Percentiles rank a stretch among this genome's conserved stretches.
These are phyloP conservation scores for Vitis rupestris DNA, from an alignment of 164 flowering plant genomes.

Conservation along the genomic window DNA sequence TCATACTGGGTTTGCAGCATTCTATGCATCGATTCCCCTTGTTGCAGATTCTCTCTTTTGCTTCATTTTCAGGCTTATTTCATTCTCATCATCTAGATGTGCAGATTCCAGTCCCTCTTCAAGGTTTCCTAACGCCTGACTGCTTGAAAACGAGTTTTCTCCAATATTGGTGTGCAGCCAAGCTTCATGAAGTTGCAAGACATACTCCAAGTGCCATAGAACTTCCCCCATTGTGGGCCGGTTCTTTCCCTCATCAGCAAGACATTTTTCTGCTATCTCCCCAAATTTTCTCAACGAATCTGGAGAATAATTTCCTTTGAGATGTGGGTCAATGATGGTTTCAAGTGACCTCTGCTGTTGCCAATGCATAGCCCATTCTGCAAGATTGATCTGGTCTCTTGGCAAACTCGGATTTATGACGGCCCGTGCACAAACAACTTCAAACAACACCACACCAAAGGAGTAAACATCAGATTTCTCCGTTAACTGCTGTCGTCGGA, in stretches of 20 bases:
- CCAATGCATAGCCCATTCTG: constrained; percentile 73
- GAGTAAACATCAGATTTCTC: constrained; percentile 79
- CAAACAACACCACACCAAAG: constrained; percentile 71
- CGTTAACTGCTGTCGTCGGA: constrained; percentile 61
- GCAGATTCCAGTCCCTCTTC: constrained; percentile 8
- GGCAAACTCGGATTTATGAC: constrained; percentile 70
- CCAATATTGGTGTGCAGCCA: constrained; percentile 20
- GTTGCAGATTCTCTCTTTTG: neutral
- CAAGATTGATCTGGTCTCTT: constrained; percentile 63
- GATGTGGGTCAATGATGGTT: constrained; percentile 50
- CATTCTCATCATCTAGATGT: constrained; percentile 6
- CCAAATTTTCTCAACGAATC: constrained; percentile 60
- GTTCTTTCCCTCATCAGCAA: constrained; percentile 60
- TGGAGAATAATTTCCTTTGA: constrained; percentile 34
- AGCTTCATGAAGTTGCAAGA: constrained; percentile 64
- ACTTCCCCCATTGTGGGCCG: constrained; percentile 78
- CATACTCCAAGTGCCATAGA: constrained; percentile 69
- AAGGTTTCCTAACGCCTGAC: constrained; percentile 23
- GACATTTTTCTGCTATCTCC: constrained; percentile 68
- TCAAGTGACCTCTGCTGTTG: constrained; percentile 50
- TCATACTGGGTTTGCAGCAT: neutral
- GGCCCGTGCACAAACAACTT: constrained; percentile 69
- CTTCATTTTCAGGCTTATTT: neutral
- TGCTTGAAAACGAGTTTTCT: constrained; percentile 27
- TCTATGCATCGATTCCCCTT: neutral